These are phyloP conservation scores for Albatrellus sp. DNA, from an alignment of 1,284 basidiomycete species.

Conservation along the genomic window DNA sequence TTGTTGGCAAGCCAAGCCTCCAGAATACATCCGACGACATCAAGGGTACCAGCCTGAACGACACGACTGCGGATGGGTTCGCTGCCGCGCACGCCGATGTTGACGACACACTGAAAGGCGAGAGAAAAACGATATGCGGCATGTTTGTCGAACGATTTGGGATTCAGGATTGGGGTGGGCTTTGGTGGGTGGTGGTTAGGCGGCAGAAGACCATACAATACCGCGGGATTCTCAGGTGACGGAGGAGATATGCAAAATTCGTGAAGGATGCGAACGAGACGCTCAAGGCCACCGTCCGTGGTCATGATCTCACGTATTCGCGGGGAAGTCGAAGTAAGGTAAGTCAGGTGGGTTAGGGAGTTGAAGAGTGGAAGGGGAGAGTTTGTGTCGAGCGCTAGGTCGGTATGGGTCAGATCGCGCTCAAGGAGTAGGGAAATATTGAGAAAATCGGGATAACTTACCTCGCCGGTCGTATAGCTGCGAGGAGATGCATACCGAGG, in stretches of 20 bases:
- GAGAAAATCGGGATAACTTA: slow-evolving; percentile 26
- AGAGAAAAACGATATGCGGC: slow-evolving; percentile 80
- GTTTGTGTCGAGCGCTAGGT: slow-evolving; percentile 83
- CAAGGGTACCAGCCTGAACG: slow-evolving; percentile 91
- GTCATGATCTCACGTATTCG: slow-evolving; percentile 98
- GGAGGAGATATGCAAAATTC: slow-evolving; percentile 74
- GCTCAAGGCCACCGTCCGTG: slow-evolving; percentile 92
- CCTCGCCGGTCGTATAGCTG: slow-evolving; percentile 94
- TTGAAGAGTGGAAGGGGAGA: slow-evolving; percentile 90
- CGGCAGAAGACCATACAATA: slow-evolving; percentile 64
- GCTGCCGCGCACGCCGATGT: slow-evolving; percentile 94
- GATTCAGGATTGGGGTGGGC: slow-evolving; percentile 47
- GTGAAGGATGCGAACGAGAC: slow-evolving; percentile 86
- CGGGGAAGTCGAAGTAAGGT: slow-evolving; percentile 94
- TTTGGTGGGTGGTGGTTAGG: slow-evolving; percentile 41
- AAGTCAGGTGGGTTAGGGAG: slow-evolving; percentile 92
- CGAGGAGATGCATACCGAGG: slow-evolving; percentile 88
- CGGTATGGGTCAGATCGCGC: neutral
- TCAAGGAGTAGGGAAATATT: slow-evolving; percentile 8
- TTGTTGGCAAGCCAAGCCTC: slow-evolving; percentile 85
- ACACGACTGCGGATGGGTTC: slow-evolving; percentile 87
- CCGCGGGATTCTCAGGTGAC: slow-evolving; percentile 58
- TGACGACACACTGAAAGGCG: slow-evolving; percentile 95
- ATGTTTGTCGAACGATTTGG: slow-evolving; percentile 66
- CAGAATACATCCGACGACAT: slow-evolving; percentile 89